Percentiles rank a stretch among this genome's conserved stretches.
phyloP scores from a whole-genome alignment of 768 basidiomycete genomes.

The Tulasnella sp. region DNA sequence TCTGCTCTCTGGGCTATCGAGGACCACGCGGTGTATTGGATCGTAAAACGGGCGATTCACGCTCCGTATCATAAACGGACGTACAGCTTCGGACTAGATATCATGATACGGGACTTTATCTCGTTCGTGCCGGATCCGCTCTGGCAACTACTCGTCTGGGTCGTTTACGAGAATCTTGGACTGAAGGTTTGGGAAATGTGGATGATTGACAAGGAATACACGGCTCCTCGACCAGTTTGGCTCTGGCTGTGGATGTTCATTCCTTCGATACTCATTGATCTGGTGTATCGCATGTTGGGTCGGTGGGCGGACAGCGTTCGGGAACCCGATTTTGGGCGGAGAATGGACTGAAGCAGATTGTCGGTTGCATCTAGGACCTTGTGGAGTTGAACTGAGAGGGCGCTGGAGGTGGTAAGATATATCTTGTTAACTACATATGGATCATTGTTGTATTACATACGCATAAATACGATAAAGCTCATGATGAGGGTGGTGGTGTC shows the following conservation, averaged over 20 bases:
- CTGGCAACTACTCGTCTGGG: slow-evolving; percentile 15
- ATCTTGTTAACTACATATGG: background rate
- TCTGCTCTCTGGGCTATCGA: slow-evolving; percentile 28
- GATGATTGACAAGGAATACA: background rate
- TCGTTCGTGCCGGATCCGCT: slow-evolving; percentile 14
- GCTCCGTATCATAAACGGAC: slow-evolving; percentile 22
- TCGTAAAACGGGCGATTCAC: slow-evolving; percentile 25
- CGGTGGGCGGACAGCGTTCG: background rate
- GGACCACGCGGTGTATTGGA: slow-evolving; percentile 26
- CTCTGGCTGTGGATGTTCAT: background rate
- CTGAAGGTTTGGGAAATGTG: slow-evolving; percentile 2
- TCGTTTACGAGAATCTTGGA: slow-evolving; percentile 20
- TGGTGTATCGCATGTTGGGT: background rate
- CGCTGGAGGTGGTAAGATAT: background rate
- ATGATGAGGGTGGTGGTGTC: background rate
- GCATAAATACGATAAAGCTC: background rate
- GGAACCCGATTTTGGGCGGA: background rate
- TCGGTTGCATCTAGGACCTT: background rate
- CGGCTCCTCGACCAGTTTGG: background rate
- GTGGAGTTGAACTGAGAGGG: background rate
- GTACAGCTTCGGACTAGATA: slow-evolving; percentile 27
- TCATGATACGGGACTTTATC: slow-evolving; percentile 2
- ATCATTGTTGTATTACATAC: background rate
- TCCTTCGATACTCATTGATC: background rate
- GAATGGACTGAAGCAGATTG: background rate